Evolutionary conservation across 441 rosid genomes (phyloP), one percentile per base, ranked within the genome.

Genomic region (Hypseocharis bilobata): DNA sequence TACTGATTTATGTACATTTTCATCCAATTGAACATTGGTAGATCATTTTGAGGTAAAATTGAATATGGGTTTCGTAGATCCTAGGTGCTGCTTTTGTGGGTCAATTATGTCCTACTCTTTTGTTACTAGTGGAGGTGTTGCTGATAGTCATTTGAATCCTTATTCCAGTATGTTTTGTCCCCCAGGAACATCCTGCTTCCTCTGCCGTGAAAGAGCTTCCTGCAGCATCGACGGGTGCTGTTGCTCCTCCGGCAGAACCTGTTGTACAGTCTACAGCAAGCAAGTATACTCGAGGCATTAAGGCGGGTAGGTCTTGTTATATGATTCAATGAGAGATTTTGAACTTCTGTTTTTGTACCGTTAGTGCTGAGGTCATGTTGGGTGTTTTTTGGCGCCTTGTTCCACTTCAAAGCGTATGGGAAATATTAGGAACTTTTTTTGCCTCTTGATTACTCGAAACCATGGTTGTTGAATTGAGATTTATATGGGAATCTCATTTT

Each of bases 111-210:
- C 13, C 17, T 47, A 23, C 1, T 16, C 0, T 40, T n/a, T 40
- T 52, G 20, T 29, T 42, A 22, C 11, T 17, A 6, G 8, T 22
- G 8, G 6, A 64, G 22, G 10, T 10, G 10, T 54, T 2, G 23
- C 42, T 30, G 8, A 54, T 14, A 29, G 17, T 25, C 45, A 6
- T 16, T 52, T 60, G 66, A 19, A 40, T 52, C 60, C 58, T 13
- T 22, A 26, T 29, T 59, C 16, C 32, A 29, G 65, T 30, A 3
- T 27, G 60, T 64, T 51, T 30, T 70, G 20, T 55, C 34, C 26
- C 38, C 5, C 74, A 86, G 91, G 84, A 78, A 70, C 63, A 64
- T 63, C 69, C 36, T 17, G 76, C 72, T 74, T 64, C 64, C 70
- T 69, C 83, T 36, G 71, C 26, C 17, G 60, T 19, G 3, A 55